Base-by-base conservation (phyloP, 1,284 basidiomycete genomes). In the Ganoderma resinaceum region DNA sequence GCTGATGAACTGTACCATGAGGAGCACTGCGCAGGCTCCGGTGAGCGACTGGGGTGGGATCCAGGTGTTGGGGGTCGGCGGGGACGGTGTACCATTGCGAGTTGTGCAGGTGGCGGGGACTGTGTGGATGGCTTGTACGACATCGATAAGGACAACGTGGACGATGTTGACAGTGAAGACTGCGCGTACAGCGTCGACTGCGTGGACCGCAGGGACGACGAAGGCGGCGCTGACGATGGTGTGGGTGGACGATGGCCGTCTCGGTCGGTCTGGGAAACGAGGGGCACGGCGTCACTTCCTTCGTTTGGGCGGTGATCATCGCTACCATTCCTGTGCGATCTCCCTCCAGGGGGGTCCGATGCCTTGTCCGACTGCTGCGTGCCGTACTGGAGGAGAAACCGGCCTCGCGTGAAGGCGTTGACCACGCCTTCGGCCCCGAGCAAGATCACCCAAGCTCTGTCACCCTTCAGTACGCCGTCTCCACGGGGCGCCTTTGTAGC, bases 1-100 rank as follows among this genome's bases (percentile, higher is more conserved):
- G 5, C 40, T 58, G 42, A 65, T 57, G 58, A 65, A 65, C 43
- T 66, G 64, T 2, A 33, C 38, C 26, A 38, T 66, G 38, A 66
- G 49, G 6, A 66, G 33, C 2, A 66, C n/a, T 2, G 58, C 40
- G 14, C 35, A 59, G 11, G 23, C n/a, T 14, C 29, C 58, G 58
- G 38, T 59, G 16, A 9, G 7, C 12, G 7, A 52, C 46, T 46
- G 62, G 20, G 23, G 26, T 33, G 42, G 43, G 31, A 53, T 7
- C 46, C 26, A 18, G 62, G 9, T 0, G 33, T 0, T 8, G 26
- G 26, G 26, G 1, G 42, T n/a, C 8, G 42, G 42, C 20, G 16
- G 0, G 42, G 42, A 43, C 20, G 6, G 37, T 11, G 37, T 38
- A n/a, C n/a, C n/a, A n/a, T n/a, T n/a, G n/a, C n/a, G 37, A 12